Percentiles rank a stretch among this genome's conserved stretches.
Conservation (phyloP, 2,329 filamentous ascomycete species). For the Cytospora mali region DNA sequence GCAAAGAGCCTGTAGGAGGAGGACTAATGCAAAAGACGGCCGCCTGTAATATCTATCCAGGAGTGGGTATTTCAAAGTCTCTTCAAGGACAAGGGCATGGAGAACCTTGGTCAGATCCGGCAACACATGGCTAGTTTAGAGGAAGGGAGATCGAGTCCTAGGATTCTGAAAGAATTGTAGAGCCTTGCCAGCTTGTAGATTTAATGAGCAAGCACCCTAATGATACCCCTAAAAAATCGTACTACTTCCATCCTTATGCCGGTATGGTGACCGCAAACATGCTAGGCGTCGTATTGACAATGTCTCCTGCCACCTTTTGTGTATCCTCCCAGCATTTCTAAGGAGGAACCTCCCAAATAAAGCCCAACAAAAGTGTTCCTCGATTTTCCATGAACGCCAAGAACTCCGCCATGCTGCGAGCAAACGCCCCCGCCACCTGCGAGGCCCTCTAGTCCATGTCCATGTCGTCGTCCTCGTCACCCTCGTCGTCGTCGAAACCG, state of each 20-base stretch:
- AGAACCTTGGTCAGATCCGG: not conserved
- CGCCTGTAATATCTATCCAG: too few species aligned
- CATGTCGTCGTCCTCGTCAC: slow-evolving; percentile 43
- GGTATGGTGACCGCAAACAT: not conserved
- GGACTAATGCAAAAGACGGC: too few species aligned
- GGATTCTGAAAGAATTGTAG: not conserved
- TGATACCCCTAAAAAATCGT: not conserved
- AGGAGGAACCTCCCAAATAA: slow-evolving; percentile 18
- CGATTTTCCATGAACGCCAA: slow-evolving; percentile 37
- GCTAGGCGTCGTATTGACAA: slow-evolving; percentile 2
- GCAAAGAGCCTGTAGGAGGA: too few species aligned
- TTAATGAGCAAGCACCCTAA: not conserved
- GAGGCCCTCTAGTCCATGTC: slow-evolving; percentile 44
- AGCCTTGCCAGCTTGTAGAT: not conserved
- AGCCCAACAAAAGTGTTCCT: slow-evolving; percentile 25
- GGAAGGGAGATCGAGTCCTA: not conserved
- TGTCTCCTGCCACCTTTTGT: slow-evolving; percentile 3
- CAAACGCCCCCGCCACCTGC: not conserved
- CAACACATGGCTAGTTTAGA: not conserved
- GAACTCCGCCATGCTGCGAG: slow-evolving; percentile 26
- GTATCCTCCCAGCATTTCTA: slow-evolving; percentile 11
- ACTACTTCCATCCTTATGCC: not conserved
- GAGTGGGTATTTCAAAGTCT: not conserved
- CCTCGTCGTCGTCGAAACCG: slow-evolving; percentile 34
- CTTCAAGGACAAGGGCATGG: not conserved